These are phyloP conservation scores for Aureobasidium sp. DNA, from an alignment of 2,329 filamentous ascomycete genomes.

Conservation along the genomic window DNA sequence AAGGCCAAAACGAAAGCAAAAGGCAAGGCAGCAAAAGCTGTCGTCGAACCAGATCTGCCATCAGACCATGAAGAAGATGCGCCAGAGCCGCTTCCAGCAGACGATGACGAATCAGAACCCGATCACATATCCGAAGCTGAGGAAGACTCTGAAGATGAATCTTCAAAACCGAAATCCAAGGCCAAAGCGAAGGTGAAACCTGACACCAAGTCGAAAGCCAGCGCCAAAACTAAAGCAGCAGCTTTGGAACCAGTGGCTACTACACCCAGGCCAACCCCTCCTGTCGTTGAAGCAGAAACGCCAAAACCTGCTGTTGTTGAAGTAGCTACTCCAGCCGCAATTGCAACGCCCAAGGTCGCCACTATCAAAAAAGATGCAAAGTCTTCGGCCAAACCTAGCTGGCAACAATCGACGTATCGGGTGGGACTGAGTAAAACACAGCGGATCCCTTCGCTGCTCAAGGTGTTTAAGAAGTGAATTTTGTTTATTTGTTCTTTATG, in stretches of 20 bases:
- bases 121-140: background rate
- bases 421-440: conserved; percentile 45
- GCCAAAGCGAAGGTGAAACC: background rate
- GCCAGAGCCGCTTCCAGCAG: background rate
- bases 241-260: background rate
- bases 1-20: background rate
- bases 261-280: background rate
- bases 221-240: background rate
- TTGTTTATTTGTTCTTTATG: background rate
- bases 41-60: background rate
- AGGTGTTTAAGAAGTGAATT: conserved; percentile 11
- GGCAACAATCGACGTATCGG: conserved; percentile 22
- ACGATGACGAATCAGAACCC: background rate
- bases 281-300: background rate
- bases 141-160: conserved; percentile 1
- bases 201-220: background rate
- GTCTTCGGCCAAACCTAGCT: conserved; percentile 5
- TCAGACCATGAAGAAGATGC: background rate
- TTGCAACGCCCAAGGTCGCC: background rate
- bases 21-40: background rate
- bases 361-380: conserved; percentile 21
- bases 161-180: background rate
- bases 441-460: conserved; percentile 42
- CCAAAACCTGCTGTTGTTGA: conserved; percentile 18
- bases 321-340: background rate